Conservation (phyloP, 805 yeast genomes). For the Komagataella mondaviorum region DNA sequence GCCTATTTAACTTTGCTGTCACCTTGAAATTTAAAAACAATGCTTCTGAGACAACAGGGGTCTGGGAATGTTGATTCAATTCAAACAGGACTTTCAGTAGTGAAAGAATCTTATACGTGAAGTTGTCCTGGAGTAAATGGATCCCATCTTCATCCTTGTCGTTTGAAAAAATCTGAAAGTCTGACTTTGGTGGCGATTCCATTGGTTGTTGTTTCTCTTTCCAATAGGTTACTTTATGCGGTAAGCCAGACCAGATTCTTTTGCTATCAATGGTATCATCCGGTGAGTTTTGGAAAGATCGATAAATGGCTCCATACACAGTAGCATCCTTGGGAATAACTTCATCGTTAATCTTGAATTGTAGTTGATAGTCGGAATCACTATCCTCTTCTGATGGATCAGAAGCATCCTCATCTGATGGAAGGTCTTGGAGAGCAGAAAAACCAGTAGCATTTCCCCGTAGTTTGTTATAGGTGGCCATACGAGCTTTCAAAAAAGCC, state of each 20-base stretch:
- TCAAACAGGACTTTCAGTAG: slow-evolving; percentile 33
- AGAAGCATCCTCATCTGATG: slow-evolving; percentile 2
- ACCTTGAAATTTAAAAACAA: slow-evolving; percentile 64
- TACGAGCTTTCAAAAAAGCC: slow-evolving; percentile 28
- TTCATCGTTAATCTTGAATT: slow-evolving; percentile 42
- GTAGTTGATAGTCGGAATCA: slow-evolving; percentile 27
- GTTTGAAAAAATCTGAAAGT: slow-evolving; percentile 13
- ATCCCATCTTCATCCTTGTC: slow-evolving; percentile 14
- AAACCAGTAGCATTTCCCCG: slow-evolving; percentile 7
- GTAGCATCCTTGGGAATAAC: slow-evolving; percentile 54
- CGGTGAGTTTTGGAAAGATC: slow-evolving; percentile 25
- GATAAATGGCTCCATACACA: slow-evolving; percentile 61
- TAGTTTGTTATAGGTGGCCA: slow-evolving; percentile 7
- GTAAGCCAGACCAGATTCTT: slow-evolving; percentile 41
- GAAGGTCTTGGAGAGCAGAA: slow-evolving; percentile 10
- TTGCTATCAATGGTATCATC: slow-evolving; percentile 28
- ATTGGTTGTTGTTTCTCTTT: slow-evolving; percentile 15
- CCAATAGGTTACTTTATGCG: slow-evolving; percentile 38
- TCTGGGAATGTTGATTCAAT: slow-evolving; percentile 14
- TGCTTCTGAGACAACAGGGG: slow-evolving; percentile 8
- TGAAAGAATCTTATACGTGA: slow-evolving; percentile 26
- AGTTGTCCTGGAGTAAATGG: slow-evolving; percentile 16
- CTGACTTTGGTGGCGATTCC: slow-evolving; percentile 10
- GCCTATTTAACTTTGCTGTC: slow-evolving; percentile 76
- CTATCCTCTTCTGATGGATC: background rate